phyloP scores from a whole-genome alignment of 2,329 filamentous ascomycete genomes.

The Penicillium sp. region DNA sequence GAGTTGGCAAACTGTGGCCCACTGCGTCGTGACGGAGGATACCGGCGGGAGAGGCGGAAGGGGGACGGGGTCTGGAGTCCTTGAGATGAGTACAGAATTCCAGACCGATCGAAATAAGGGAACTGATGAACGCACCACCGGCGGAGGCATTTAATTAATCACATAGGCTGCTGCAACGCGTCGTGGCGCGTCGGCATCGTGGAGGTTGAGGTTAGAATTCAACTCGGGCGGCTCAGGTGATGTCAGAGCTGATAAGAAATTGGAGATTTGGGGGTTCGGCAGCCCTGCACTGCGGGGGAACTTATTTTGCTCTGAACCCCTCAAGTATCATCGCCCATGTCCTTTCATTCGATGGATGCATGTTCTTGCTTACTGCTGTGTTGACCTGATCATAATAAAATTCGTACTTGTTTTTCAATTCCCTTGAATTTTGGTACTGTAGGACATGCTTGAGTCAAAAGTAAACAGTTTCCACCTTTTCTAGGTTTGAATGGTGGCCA shows the following conservation, averaged over 20 bases:
- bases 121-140: background rate
- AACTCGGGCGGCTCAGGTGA: background rate
- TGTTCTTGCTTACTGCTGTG: no score
- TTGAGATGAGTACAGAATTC: background rate
- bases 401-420: no score
- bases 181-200: background rate
- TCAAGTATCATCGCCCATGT: no score
- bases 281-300: background rate
- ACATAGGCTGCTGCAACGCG: background rate
- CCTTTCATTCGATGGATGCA: no score
- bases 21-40: conserved; percentile 21
- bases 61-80: conserved; percentile 23
- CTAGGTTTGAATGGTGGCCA: no score
- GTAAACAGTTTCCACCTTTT: no score
- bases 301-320: no score
- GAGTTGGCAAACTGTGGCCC: conserved; percentile 31
- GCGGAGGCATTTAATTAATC: conserved; percentile 1
- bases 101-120: no score
- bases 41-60: conserved; percentile 23
- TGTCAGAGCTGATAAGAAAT: background rate
- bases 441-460: no score
- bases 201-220: background rate
- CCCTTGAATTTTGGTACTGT: no score
- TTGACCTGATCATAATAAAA: no score
- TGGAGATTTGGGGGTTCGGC: background rate